Base-by-base conservation (phyloP, 2,329 filamentous ascomycete genomes). In the Aspergillus phoenicis region DNA sequence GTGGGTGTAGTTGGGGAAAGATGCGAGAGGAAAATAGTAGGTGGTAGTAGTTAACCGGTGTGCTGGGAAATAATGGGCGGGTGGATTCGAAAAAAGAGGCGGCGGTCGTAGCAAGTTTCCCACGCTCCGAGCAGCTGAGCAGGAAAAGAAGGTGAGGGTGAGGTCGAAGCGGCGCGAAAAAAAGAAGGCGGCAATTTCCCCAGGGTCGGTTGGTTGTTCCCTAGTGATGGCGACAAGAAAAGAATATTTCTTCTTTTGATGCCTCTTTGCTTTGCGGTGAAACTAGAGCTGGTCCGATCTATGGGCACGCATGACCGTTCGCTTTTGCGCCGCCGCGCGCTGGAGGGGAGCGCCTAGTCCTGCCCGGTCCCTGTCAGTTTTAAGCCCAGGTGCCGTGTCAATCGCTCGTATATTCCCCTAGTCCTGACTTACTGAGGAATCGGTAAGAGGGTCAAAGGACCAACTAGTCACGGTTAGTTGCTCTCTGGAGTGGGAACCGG, bases 241-340 rank as follows among this genome's bases (percentile, higher is more conserved):
- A 11, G 48, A 57, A 59, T 61, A 64, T 49, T 59, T 58, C 54
- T 61, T 58, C 56, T 60, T 60, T 45, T 57, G 60, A 59, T 59
- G 47, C 56, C 54, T 53, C 49, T 36, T 36, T 51, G 58, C 55
- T 58, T 64, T 64, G 64, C 59, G 65, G 64, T 68, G 65, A 68
- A 67, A 67, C 57, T 63, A 47, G 11, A 63, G 57, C 57, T 62
- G 60, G 60, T 59, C 60, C 61, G 67, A 72, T 68, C 66, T 67
- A 68, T 66, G 68, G 65, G 68, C 64, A 71, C 71, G 67, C 71
- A 74, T 74, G 71, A 73, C 70, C 70, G 64, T 66, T 67, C 62
- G 59, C 61, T 66, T 36, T 57, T 63, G 63, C 67, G 66, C 62
- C 63, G 66, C 62, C 53, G 45, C 48, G 55, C 24, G 52, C 45